phyloP scores from a whole-genome alignment of 2,329 filamentous ascomycete species.

The Claviceps digitariae region DNA sequence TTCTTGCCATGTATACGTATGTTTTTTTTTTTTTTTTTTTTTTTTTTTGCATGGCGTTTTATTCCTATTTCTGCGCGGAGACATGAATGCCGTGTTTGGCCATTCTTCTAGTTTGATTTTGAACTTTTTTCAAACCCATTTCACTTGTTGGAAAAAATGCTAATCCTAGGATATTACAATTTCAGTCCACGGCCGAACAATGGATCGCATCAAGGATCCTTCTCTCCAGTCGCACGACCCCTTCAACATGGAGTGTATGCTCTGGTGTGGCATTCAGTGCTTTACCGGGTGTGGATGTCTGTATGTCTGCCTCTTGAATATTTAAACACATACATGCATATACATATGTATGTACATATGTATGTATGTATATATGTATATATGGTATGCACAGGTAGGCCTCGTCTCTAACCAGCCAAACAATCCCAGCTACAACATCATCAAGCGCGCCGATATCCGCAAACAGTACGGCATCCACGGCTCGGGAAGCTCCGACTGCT shows the following conservation, averaged over 20 bases:
- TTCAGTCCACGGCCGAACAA: constrained; percentile 29
- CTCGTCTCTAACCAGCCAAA: too few relatives aligned
- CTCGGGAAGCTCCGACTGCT: constrained; percentile 33
- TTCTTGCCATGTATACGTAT: constrained; percentile 31
- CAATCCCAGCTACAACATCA: constrained; percentile 29
- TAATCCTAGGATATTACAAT: too few relatives aligned
- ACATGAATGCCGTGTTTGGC: too few relatives aligned
- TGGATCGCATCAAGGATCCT: constrained; percentile 30
- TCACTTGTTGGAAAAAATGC: too few relatives aligned
- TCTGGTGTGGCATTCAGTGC: constrained; percentile 24
- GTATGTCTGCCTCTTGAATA: constrained; percentile 13
- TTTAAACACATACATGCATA: too few relatives aligned
- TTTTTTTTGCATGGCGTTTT: background rate
- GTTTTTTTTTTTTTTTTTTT: constrained; percentile 10
- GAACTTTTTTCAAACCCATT: too few relatives aligned
- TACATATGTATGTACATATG: too few relatives aligned
- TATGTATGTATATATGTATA: too few relatives aligned
- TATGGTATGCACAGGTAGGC: too few relatives aligned
- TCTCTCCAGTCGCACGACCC: constrained; percentile 24
- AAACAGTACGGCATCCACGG: constrained; percentile 40
- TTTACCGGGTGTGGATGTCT: constrained; percentile 30
- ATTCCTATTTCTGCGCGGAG: too few relatives aligned
- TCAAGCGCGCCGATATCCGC: constrained; percentile 41
- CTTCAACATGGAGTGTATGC: constrained; percentile 29
- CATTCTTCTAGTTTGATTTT: too few relatives aligned